Conservation (phyloP, 192 early-diverging fungal species). For the Kickxella alabastrina region DNA sequence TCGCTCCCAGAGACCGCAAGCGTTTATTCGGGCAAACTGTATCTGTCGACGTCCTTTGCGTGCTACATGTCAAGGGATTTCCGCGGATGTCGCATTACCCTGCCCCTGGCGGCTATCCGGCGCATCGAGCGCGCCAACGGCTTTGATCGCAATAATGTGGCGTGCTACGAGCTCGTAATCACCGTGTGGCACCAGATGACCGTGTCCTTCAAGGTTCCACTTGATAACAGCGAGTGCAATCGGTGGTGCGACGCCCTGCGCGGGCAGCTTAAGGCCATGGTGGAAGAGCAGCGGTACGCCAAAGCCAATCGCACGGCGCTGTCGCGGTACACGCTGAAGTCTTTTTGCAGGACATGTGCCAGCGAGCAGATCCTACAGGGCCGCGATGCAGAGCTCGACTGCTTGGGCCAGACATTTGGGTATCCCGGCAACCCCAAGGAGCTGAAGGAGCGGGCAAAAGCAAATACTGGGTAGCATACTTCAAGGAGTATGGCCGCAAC, state of each 20-base stretch:
- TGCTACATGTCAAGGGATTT: slow-evolving; percentile 71
- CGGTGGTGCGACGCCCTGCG: slow-evolving; percentile 77
- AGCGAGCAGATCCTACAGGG: slow-evolving; percentile 60
- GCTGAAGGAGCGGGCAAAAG: slow-evolving; percentile 40
- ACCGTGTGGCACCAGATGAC: slow-evolving; percentile 90
- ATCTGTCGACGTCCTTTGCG: slow-evolving; percentile 84
- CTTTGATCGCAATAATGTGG: slow-evolving; percentile 34
- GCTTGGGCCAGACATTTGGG: slow-evolving; percentile 47
- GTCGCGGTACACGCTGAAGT: slow-evolving; percentile 44
- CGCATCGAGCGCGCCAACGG: slow-evolving; percentile 83
- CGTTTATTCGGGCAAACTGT: slow-evolving; percentile 66
- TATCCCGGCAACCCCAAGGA: slow-evolving; percentile 37
- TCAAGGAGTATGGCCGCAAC: slow-evolving; percentile 76
- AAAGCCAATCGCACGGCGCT: slow-evolving; percentile 26
- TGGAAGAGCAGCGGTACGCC: slow-evolving; percentile 73
- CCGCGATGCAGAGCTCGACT: slow-evolving; percentile 12
- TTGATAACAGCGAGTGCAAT: slow-evolving; percentile 64
- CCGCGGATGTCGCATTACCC: slow-evolving; percentile 67
- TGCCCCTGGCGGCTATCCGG: slow-evolving; percentile 88
- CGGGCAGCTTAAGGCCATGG: slow-evolving; percentile 69
- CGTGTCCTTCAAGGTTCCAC: slow-evolving; percentile 76
- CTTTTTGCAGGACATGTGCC: slow-evolving; percentile 60
- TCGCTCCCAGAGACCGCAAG: slow-evolving; percentile 38
- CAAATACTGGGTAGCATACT: slow-evolving; percentile 45
- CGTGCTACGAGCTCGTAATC: slow-evolving; percentile 68